Percentiles rank a stretch among this genome's conserved stretches.
Evolutionary conservation across 1,284 basidiomycete species (phyloP).

Genomic region (Papiliotrema nemorosa): DNA sequence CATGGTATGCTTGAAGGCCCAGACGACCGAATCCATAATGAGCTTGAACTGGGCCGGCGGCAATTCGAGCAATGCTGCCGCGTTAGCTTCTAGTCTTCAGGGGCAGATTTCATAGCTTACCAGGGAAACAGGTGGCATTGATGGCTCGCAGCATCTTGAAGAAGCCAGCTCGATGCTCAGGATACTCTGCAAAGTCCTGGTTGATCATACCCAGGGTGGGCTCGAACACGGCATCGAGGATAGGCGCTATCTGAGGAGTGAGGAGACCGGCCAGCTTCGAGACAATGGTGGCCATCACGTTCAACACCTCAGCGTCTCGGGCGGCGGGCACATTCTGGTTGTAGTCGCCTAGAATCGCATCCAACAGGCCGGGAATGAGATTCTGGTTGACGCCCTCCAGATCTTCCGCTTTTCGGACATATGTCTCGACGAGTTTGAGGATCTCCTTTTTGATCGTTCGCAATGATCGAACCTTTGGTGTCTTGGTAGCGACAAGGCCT

Average conservation of each 20-base stretch:
- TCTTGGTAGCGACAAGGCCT: conserved; percentile 94
- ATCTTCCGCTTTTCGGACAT: conserved; percentile 95
- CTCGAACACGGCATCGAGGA: conserved; percentile 96
- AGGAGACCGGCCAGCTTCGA: conserved; percentile 73
- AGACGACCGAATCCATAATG: conserved; percentile 97
- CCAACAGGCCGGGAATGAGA: conserved; percentile 92
- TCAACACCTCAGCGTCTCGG: conserved; percentile 94
- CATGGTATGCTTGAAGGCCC: conserved; percentile 99
- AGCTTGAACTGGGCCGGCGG: conserved; percentile 94
- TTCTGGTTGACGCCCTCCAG: conserved; percentile 85
- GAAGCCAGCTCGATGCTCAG: conserved; percentile 96
- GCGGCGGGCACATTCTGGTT: conserved; percentile 89
- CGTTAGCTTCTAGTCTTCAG: conserved; percentile 5
- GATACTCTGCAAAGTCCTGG: conserved; percentile 96
- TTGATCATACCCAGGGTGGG: conserved; percentile 99
- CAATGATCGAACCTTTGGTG: conserved; percentile 90
- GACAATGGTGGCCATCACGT: conserved; percentile 97
- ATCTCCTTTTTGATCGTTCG: conserved; percentile 99
- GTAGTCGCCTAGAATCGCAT: conserved; percentile 97
- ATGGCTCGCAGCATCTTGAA: conserved; percentile 94
- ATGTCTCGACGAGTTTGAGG: conserved; percentile 93
- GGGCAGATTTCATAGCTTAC: conserved; percentile 49
- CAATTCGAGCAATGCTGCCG: conserved; percentile 73
- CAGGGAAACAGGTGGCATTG: conserved; percentile 93
- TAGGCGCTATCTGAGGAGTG: conserved; percentile 92